These are phyloP conservation scores for Saturnispora ahearnii DNA, from an alignment of 805 yeast species.

Conservation along the genomic window DNA sequence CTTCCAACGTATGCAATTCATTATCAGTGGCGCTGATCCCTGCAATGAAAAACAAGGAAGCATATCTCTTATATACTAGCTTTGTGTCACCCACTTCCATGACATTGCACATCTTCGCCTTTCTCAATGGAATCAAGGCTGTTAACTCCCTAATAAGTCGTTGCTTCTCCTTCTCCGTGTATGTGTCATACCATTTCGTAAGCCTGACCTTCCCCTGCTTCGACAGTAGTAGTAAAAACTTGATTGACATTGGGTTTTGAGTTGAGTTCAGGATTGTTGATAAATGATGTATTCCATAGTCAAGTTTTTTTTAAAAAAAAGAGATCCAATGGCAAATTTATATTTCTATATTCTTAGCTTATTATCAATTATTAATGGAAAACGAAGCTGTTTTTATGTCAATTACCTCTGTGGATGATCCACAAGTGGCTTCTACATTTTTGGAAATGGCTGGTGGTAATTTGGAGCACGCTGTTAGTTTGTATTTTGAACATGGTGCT, in stretches of 20 bases:
- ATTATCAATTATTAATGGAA: constrained; percentile 31
- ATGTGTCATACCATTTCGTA: constrained; percentile 85
- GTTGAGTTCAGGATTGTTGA: not conserved
- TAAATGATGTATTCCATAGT: not conserved
- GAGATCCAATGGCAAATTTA: not conserved
- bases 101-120: constrained; percentile 93
- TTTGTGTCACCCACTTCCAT: constrained; percentile 79
- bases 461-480: constrained; percentile 74
- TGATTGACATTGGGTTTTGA: constrained; percentile 53
- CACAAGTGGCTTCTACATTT: constrained; percentile 61
- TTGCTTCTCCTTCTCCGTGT: constrained; percentile 76
- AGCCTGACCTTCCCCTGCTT: constrained; percentile 93
- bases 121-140: constrained; percentile 72
- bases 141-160: constrained; percentile 80
- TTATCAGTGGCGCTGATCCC: constrained; percentile 81
- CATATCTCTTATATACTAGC: constrained; percentile 85
- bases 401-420: constrained; percentile 68
- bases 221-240: constrained; percentile 72
- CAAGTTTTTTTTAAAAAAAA: not conserved
- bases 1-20: constrained; percentile 76
- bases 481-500: constrained; percentile 64
- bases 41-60: constrained; percentile 82
- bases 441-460: constrained; percentile 70
- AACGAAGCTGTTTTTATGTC: constrained; percentile 60
- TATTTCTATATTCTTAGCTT: not conserved